Evolutionary conservation across 202 grass and related monocot species (phyloP), one percentile per base, ranked within the genome.

Genomic region (Cymbopogon flexuosus): DNA sequence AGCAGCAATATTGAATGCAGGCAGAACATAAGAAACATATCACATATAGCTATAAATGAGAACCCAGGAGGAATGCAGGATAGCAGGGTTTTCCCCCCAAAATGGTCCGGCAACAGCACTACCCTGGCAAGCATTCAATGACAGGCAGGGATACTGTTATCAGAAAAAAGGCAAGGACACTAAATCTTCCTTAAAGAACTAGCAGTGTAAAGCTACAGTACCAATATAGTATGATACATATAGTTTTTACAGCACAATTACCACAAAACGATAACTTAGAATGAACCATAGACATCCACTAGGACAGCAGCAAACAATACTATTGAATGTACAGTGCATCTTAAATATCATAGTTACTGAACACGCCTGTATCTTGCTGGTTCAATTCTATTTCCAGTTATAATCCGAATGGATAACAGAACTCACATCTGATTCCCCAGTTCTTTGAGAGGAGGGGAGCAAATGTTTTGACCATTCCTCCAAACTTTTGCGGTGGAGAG

Each of bases 401-500:
- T 89, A 91, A 78, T 93, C 90, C 6, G 90, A 93, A 89, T 85
- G 84, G 85, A 96, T 89, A 65, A 78, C 82, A 83, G 90, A 91
- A 88, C 88, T 84, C 76, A 86, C 85, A 83, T 93, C 84, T 24
- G 88, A 87, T 80, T 93, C 62, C 43, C 67, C 85, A 58, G 81
- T 85, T 87, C 65, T 87, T 84, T 84, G 90, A 65, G 86, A 70
- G 11, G 86, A 70, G 11, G 84, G 31, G 72, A 88, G 73, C 63
- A 91, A 77, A 79, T 91, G 88, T 72, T 93, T 91, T 29, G 90
- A 93, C 92, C 96, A 95, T 83, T 95, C 92, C 74, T 93, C 88
- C 84, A 99, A 83, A 56, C 83, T 91, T 90, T 85, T 93, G 35
- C 88, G 89, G 65, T 99, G 96, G 70, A 93, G 82, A 78, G 72